Conservation (phyloP, 2,329 filamentous ascomycete species). For the Taxawa tesnikishii region DNA sequence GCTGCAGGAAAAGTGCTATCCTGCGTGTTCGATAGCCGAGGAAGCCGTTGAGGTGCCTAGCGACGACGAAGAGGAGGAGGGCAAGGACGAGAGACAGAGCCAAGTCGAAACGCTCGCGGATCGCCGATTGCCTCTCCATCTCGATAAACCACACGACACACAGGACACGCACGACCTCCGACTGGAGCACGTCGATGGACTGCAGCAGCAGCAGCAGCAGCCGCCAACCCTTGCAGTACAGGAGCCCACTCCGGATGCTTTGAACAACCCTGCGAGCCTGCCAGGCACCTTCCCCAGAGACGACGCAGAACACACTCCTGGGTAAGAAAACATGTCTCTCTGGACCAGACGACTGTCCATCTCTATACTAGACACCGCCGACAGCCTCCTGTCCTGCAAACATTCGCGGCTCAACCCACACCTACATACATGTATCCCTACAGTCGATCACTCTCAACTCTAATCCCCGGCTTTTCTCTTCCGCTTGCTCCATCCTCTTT, state of each 20-base stretch:
- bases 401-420: too few species aligned
- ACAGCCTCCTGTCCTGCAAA: too few species aligned
- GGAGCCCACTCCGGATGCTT: conserved; percentile 15
- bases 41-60: neutral
- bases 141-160: neutral
- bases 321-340: too few species aligned
- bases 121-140: conserved; percentile 1
- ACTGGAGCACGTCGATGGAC: conserved; percentile 3
- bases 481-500: too few species aligned
- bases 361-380: too few species aligned
- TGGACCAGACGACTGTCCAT: too few species aligned
- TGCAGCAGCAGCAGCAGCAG: neutral
- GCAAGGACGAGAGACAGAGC: neutral
- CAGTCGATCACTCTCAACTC: too few species aligned
- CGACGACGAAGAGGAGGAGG: neutral
- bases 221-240: conserved; percentile 13
- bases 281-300: too few species aligned
- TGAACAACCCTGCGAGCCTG: too few species aligned
- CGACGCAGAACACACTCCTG: too few species aligned
- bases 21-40: neutral
- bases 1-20: neutral
- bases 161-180: conserved; percentile 1
- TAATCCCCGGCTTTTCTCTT: too few species aligned
- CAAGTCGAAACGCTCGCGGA: neutral
- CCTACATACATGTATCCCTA: too few species aligned